A percentile compares a stretch with the other conserved stretches of the same genome.
phyloP scores from a whole-genome alignment of 1,284 basidiomycete genomes.

The Apiotrichum porosum region DNA sequence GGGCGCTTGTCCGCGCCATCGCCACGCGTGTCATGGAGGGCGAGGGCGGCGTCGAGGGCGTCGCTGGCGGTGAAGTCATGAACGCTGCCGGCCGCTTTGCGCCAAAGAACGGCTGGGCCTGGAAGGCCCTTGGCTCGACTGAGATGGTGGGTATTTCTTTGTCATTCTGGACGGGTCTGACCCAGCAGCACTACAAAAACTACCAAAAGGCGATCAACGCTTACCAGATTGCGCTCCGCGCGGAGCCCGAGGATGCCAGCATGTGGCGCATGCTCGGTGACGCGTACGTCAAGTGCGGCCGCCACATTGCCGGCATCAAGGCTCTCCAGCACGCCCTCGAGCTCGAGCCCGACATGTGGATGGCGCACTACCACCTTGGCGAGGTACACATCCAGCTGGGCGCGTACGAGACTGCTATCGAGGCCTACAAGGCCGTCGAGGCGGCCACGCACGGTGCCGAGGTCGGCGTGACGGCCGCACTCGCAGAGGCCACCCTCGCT shows the following conservation, averaged over 20 bases:
- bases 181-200: slow-evolving; percentile 63
- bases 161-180: too few relatives aligned
- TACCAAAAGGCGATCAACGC: slow-evolving; percentile 75
- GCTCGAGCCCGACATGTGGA: slow-evolving; percentile 71
- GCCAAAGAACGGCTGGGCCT: slow-evolving; percentile 90
- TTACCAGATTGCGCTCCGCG: slow-evolving; percentile 82
- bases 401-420: slow-evolving; percentile 68
- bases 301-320: slow-evolving; percentile 84
- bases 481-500: slow-evolving; percentile 70
- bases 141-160: slow-evolving; percentile 72
- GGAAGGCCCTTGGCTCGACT: slow-evolving; percentile 93
- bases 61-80: slow-evolving; percentile 53
- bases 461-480: slow-evolving; percentile 65
- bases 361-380: slow-evolving; percentile 76
- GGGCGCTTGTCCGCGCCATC: slow-evolving; percentile 92
- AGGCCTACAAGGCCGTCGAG: slow-evolving; percentile 61
- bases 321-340: slow-evolving; percentile 70
- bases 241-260: slow-evolving; percentile 67
- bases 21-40: slow-evolving; percentile 87
- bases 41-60: slow-evolving; percentile 71
- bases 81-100: slow-evolving; percentile 53
- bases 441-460: slow-evolving; percentile 51
- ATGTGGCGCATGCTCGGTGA: slow-evolving; percentile 90
- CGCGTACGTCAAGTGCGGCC: slow-evolving; percentile 80
- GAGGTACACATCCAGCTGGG: slow-evolving; percentile 80